Percentiles rank a stretch among this genome's conserved stretches.
These are phyloP conservation scores for Ensete ventricosum DNA, from an alignment of 176 grass and related monocot genomes.

Conservation along the genomic window DNA sequence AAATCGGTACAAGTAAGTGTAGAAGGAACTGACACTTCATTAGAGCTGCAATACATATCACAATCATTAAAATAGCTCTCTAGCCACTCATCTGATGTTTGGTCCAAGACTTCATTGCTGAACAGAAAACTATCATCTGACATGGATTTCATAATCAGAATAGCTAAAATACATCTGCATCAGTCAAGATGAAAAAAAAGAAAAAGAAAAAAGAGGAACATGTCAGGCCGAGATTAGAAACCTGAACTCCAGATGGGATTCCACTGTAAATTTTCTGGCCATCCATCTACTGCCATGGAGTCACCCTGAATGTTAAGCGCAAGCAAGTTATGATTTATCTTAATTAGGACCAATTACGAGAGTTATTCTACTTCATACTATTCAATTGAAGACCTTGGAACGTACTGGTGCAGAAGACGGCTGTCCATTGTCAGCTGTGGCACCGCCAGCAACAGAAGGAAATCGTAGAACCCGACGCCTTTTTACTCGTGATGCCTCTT, in stretches of 20 bases:
- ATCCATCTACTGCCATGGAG: background rate
- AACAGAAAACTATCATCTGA: slow-evolving; percentile 12
- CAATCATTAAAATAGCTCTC: slow-evolving; percentile 3
- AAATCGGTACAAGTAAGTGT: background rate
- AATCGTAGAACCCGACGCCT: slow-evolving; percentile 17
- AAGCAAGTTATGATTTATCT: background rate
- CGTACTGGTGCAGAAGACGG: background rate
- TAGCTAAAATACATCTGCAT: background rate
- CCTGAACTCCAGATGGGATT: slow-evolving; percentile 2
- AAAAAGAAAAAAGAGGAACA: too few relatives aligned
- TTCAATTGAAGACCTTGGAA: background rate
- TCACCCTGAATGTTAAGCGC: background rate
- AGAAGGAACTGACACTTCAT: slow-evolving; percentile 21
- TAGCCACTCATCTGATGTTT: slow-evolving; percentile 2
- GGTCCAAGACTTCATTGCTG: slow-evolving; percentile 16
- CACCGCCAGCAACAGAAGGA: background rate
- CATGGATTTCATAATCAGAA: slow-evolving; percentile 1
- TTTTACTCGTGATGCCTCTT: background rate
- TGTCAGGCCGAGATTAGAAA: background rate
- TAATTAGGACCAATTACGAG: background rate
- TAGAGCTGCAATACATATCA: slow-evolving; percentile 3
- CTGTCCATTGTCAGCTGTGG: background rate
- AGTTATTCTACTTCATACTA: background rate
- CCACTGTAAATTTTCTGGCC: background rate
- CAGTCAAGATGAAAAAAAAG: too few relatives aligned